Evolutionary conservation across 2,329 filamentous ascomycete genomes (phyloP).

Genomic region (Decorospora gaudefroyi): DNA sequence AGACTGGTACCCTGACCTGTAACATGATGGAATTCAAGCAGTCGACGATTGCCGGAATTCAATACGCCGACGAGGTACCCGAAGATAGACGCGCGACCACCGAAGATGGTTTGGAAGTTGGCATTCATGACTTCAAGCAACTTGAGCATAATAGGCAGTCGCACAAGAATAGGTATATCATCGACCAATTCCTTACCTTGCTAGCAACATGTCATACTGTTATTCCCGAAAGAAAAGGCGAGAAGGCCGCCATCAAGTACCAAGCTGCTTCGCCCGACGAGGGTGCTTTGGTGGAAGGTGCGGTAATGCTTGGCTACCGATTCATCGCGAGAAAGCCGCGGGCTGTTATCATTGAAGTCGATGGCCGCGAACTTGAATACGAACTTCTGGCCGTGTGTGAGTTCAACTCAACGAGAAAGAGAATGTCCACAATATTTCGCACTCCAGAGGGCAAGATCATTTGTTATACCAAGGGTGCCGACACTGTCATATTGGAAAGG

Average conservation of each 20-base stretch:
- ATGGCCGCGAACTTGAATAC: slow-evolving; percentile 74
- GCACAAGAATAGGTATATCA: slow-evolving; percentile 63
- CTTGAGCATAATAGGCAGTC: slow-evolving; percentile 70
- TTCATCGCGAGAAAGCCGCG: slow-evolving; percentile 90
- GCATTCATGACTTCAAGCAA: slow-evolving; percentile 81
- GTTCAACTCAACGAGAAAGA: slow-evolving; percentile 96
- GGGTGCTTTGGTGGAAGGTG: slow-evolving; percentile 93
- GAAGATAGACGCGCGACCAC: slow-evolving; percentile 83
- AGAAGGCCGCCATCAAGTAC: slow-evolving; percentile 88
- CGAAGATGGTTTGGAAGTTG: slow-evolving; percentile 76
- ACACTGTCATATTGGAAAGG: slow-evolving; percentile 95
- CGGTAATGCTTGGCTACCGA: slow-evolving; percentile 80
- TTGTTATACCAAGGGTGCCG: slow-evolving; percentile 93
- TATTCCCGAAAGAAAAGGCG: slow-evolving; percentile 84
- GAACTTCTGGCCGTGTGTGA: slow-evolving; percentile 96
- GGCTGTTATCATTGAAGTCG: slow-evolving; percentile 80
- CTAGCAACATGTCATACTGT: slow-evolving; percentile 94
- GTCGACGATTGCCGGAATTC: slow-evolving; percentile 87
- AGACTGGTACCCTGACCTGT: slow-evolving; percentile 95
- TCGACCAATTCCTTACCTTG: slow-evolving; percentile 84
- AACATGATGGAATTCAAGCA: slow-evolving; percentile 99
- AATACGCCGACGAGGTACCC: slow-evolving; percentile 89
- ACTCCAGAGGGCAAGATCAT: slow-evolving; percentile 95
- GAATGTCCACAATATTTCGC: slow-evolving; percentile 97
- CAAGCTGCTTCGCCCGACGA: slow-evolving; percentile 97